A percentile compares a stretch with the other conserved stretches of the same genome.
Evolutionary conservation across 2,329 filamentous ascomycete species (phyloP).

Genomic region (Aureobasidium sp.): DNA sequence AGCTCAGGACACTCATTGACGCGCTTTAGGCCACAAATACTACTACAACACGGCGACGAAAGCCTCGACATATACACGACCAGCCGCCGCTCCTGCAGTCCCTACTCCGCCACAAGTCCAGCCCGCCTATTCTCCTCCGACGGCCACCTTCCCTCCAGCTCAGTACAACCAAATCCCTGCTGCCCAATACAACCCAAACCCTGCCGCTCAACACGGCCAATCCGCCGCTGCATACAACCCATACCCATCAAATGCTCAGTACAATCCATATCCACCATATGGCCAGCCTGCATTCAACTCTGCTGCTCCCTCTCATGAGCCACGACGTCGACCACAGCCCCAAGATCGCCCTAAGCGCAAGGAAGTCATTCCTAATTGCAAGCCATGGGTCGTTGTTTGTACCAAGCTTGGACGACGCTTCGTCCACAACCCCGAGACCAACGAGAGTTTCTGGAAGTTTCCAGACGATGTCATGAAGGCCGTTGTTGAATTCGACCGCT

Average conservation of each 20-base stretch:
- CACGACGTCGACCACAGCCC: constrained; percentile 59
- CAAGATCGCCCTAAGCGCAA: constrained; percentile 75
- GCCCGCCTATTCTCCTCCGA: constrained; percentile 4
- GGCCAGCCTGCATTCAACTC: background rate
- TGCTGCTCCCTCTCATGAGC: constrained; percentile 24
- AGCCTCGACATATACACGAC: constrained; percentile 78
- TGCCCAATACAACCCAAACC: background rate
- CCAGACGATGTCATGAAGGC: constrained; percentile 77
- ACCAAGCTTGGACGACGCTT: constrained; percentile 87
- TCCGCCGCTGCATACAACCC: background rate
- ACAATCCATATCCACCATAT: background rate
- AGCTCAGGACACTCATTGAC: background rate
- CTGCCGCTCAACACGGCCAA: background rate
- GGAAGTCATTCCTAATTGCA: constrained; percentile 67
- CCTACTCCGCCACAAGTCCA: constrained; percentile 16
- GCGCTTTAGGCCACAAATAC: constrained; percentile 53
- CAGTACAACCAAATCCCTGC: background rate
- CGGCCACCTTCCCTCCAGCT: background rate
- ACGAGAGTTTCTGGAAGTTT: constrained; percentile 91
- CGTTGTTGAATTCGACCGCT: constrained; percentile 56
- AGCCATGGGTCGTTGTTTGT: constrained; percentile 86
- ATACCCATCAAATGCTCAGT: background rate
- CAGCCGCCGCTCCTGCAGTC: constrained; percentile 27
- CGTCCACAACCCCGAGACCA: constrained; percentile 77
- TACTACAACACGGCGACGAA: constrained; percentile 80